Evolutionary conservation across 495 filamentous ascomycete species (phyloP).

Genomic region (Chaetomium tenue): DNA sequence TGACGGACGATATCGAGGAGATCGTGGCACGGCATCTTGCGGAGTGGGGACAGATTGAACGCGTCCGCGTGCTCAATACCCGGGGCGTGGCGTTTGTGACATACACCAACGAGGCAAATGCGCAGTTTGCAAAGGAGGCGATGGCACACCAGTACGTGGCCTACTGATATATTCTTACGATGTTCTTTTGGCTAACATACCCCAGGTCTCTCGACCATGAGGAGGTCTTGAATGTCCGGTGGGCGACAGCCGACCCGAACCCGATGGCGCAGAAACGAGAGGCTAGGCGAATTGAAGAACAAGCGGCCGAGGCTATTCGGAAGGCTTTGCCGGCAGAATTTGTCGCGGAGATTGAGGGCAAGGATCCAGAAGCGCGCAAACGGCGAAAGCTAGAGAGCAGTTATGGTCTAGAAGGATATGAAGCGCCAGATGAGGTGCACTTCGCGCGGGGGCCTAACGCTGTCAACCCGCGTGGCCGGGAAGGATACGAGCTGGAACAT

Average conservation of each 20-base stretch:
- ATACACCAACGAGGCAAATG: constrained; percentile 79
- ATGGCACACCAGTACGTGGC: constrained; percentile 71
- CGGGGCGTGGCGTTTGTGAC: constrained; percentile 91
- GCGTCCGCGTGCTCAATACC: constrained; percentile 84
- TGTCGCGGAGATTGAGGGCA: constrained; percentile 90
- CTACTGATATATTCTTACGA: too few relatives aligned
- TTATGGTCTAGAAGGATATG: constrained; percentile 88
- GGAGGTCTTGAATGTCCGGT: constrained; percentile 93
- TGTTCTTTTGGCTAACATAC: constrained; percentile 1
- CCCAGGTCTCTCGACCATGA: constrained; percentile 59
- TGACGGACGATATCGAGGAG: constrained; percentile 97
- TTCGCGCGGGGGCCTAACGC: constrained; percentile 67
- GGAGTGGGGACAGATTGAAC: constrained; percentile 90
- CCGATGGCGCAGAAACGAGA: constrained; percentile 93
- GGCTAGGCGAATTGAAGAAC: constrained; percentile 85
- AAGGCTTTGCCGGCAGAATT: constrained; percentile 87
- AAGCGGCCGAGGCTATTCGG: constrained; percentile 94
- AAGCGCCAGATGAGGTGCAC: constrained; percentile 92
- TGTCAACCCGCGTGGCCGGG: constrained; percentile 56
- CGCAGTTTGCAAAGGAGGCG: constrained; percentile 87
- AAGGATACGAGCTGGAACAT: constrained; percentile 48
- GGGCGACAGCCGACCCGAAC: constrained; percentile 96
- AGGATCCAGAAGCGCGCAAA: constrained; percentile 80
- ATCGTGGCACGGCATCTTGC: constrained; percentile 90
- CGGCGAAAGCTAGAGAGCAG: constrained; percentile 84